A percentile compares a stretch with the other conserved stretches of the same genome.
Evolutionary conservation across 164 flowering plant genomes (phyloP).

Genomic region (Berberis vulgaris): DNA sequence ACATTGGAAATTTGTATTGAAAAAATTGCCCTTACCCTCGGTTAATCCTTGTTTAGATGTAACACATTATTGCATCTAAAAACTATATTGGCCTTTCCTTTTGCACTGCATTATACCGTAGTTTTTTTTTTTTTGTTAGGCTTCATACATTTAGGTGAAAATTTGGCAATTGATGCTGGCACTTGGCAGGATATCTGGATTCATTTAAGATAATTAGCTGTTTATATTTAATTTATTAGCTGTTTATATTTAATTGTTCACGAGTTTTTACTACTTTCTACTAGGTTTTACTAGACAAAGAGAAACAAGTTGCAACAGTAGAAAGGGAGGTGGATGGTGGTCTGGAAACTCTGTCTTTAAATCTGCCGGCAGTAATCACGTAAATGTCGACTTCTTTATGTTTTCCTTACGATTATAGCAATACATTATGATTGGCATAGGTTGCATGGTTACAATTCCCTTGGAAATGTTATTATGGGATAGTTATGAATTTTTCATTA

Average conservation of each 20-base stretch:
- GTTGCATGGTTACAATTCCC: no score
- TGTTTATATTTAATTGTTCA: not conserved
- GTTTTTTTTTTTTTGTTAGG: no score
- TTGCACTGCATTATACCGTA: no score
- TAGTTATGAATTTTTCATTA: no score
- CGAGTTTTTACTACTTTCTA: conserved; percentile 14
- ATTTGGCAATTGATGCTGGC: not conserved
- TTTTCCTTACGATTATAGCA: not conserved
- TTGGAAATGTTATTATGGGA: no score
- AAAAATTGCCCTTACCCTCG: no score
- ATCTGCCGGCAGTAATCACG: conserved; percentile 92
- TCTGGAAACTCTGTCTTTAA: conserved; percentile 67
- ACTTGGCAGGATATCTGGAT: not conserved
- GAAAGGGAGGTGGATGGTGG: conserved; percentile 97
- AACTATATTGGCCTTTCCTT: no score
- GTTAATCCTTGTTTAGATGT: no score
- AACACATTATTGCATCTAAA: no score
- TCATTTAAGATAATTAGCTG: not conserved
- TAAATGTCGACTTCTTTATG: conserved; percentile 16
- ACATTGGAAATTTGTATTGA: no score
- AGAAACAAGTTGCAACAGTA: conserved; percentile 57
- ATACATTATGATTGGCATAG: no score
- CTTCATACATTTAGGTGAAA: no score
- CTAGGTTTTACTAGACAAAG: conserved; percentile 86
- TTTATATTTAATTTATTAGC: not conserved